Conservation (phyloP, 106 monocot genomes). For the Dendrobium nobile region DNA sequence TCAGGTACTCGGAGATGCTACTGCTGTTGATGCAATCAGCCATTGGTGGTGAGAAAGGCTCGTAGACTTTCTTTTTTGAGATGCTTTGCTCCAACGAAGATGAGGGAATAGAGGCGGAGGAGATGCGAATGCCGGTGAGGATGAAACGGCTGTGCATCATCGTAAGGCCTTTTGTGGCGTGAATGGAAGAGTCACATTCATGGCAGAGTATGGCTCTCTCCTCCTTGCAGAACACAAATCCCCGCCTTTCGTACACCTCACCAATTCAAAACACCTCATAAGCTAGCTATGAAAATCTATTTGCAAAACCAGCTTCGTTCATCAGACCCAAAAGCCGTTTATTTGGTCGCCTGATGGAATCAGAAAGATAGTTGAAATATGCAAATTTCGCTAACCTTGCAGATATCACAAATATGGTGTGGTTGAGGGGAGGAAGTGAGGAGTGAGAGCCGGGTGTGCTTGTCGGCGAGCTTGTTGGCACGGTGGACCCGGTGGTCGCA, state of each 20-base stretch:
- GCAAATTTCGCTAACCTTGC: constrained; percentile 12
- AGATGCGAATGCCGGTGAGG: constrained; percentile 55
- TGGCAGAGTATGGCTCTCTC: constrained; percentile 57
- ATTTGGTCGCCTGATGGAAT: not conserved
- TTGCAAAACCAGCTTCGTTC: no score
- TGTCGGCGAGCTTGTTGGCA: constrained; percentile 38
- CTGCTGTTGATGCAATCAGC: constrained; percentile 17
- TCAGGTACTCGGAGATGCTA: constrained; percentile 81
- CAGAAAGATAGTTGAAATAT: not conserved
- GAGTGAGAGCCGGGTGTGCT: constrained; percentile 31
- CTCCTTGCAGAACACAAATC: constrained; percentile 53
- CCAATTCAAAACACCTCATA: not conserved
- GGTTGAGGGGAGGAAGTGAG: not conserved
- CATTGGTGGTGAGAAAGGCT: no score
- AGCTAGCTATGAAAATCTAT: not conserved
- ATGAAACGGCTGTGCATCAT: constrained; percentile 68
- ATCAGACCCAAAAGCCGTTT: no score
- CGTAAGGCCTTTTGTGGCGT: constrained; percentile 27
- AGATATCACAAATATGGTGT: constrained; percentile 25
- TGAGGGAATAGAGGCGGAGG: not conserved
- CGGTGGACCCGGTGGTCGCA: constrained; percentile 42
- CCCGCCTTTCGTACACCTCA: constrained; percentile 32
- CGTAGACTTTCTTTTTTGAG: no score
- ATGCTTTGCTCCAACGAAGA: not conserved
- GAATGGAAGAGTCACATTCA: constrained; percentile 49